Evolutionary conservation across 1,284 basidiomycete genomes (phyloP).

Genomic region (Cutaneotrichosporon cavernicola): DNA sequence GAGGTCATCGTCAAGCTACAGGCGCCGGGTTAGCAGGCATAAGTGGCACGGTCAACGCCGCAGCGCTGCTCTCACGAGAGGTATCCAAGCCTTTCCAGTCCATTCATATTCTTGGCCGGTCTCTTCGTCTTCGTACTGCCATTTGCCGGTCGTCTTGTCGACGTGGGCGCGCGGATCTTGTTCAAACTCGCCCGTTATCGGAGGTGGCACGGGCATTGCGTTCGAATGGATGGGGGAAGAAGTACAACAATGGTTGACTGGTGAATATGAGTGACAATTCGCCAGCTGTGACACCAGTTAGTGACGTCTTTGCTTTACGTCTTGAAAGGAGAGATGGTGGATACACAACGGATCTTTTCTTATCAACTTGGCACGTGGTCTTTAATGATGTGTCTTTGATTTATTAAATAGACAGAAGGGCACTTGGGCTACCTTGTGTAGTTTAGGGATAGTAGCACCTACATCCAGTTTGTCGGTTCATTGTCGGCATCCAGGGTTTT

Average conservation of each 20-base stretch:
- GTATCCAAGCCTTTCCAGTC: conserved; percentile 72
- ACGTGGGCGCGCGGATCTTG: conserved; percentile 70
- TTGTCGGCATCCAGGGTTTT: too few relatives aligned
- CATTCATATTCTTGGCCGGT: conserved; percentile 82
- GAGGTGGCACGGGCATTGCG: conserved; percentile 19
- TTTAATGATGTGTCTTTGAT: too few relatives aligned
- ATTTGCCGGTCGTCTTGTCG: conserved; percentile 71
- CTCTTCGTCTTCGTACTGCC: conserved; percentile 85
- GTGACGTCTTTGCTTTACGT: not conserved
- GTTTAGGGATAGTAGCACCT: too few relatives aligned
- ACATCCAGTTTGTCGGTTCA: too few relatives aligned
- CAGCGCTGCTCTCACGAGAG: conserved; percentile 62
- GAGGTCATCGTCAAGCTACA: conserved; percentile 74
- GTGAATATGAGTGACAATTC: not conserved
- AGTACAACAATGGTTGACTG: not conserved
- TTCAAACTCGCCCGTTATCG: conserved; percentile 62
- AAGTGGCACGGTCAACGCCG: not conserved
- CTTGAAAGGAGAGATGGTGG: too few relatives aligned
- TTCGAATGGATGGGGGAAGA: not conserved
- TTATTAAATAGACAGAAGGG: too few relatives aligned
- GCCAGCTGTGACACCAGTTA: not conserved
- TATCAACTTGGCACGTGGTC: too few relatives aligned
- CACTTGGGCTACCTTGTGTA: too few relatives aligned
- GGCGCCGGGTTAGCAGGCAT: not conserved
- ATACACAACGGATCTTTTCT: too few relatives aligned